Base-by-base conservation (phyloP, 192 early-diverging fungal genomes). In the Coemansia guatemalensis region DNA sequence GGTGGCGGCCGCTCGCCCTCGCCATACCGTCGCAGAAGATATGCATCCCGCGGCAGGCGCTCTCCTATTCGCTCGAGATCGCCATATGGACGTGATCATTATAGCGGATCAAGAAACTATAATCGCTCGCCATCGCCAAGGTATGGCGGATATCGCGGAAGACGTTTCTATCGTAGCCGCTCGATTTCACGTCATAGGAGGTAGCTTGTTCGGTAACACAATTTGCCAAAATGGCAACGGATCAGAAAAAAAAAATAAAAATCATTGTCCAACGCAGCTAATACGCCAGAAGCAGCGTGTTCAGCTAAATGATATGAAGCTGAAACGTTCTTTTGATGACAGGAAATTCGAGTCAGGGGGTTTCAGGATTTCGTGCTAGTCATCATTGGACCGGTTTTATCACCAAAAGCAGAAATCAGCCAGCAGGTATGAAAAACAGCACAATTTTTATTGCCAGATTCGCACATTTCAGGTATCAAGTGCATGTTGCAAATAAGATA, bases 151-250 rank as follows among this genome's bases (percentile, higher is more conserved):
- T 62, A 68, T 51, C 55, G 70, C 3, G 55, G 70, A 54, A 48
- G 64, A 21, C 61, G 76, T 12, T 73, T 63, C 32, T 59, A 59
- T 14, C 75, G 75, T 48, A 78, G 70, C 52, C 75, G 75, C 63
- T 78, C 75, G 29, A 26, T 67, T 48, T 78, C 75, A n/a, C 73
- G 75, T 30, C 50, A 67, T 60, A 73, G 75, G 58, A 73, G 76
- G 49, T 78, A 64, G 41, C 33, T 50, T 30, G 24, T 53, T 44
- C 14, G 17, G 39, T 44, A 44, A 17, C 14, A 44, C 39, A 44
- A 14, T 44, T 1, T 1, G 39, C 14, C 14, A 44, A 17, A 44
- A 17, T 44, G 9, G 9, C 39, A 44, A 44, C 14, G 29, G 2
- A 6, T 30, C 29, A 30, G 29, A 30, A 30, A 30, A 30, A 30